phyloP scores from a whole-genome alignment of 352 stramenopile species.

The Pelagophyceae sp. region DNA sequence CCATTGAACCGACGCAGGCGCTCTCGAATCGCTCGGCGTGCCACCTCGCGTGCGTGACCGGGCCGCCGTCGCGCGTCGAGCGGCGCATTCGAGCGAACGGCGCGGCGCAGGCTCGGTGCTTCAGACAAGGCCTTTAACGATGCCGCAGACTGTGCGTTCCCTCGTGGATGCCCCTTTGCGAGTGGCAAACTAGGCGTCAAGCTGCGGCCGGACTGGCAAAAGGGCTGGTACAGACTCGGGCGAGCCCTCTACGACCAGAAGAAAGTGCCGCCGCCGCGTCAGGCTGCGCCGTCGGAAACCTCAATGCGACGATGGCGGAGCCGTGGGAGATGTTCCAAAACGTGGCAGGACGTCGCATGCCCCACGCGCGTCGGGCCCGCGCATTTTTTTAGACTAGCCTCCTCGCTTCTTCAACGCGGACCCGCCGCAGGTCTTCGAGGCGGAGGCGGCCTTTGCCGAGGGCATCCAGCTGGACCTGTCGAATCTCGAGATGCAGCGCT shows the following conservation, averaged over 20 bases:
- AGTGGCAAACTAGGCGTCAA: background rate
- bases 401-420: no score
- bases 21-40: slow-evolving; percentile 1
- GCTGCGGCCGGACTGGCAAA: background rate
- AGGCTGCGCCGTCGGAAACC: no score
- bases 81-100: background rate
- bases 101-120: background rate
- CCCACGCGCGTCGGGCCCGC: no score
- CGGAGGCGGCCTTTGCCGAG: slow-evolving; percentile 10
- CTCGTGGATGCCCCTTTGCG: background rate
- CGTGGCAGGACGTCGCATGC: no score
- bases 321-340: no score
- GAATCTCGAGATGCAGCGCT: slow-evolving; percentile 3
- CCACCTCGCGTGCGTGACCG: background rate
- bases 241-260: slow-evolving; percentile 1
- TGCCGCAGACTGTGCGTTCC: background rate
- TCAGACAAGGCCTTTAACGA: background rate
- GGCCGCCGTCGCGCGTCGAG: background rate
- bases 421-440: no score
- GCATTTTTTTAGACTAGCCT: no score
- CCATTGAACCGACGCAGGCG: background rate
- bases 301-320: no score
- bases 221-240: slow-evolving; percentile 9
- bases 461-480: slow-evolving; percentile 1
- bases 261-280: no score